Evolutionary conservation across 257 asterid species (phyloP).

Genomic region (Solanum sparsipilum): DNA sequence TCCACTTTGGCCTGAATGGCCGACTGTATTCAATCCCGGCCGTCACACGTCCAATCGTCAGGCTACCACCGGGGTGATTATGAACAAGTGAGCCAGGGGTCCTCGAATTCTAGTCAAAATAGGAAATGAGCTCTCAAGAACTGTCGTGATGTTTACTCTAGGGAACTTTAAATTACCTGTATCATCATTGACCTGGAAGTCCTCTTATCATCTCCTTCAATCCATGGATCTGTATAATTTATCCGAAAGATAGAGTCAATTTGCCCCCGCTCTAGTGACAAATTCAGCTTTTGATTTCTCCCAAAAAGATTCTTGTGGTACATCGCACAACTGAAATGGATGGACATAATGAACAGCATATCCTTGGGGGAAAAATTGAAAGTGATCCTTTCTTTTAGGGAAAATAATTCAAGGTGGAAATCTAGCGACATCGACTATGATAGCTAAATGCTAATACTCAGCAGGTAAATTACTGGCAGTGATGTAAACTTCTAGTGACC

Average conservation of each 20-base stretch:
- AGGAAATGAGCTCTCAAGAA: constrained; percentile 2
- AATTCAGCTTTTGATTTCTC: constrained; percentile 89
- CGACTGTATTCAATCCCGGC: constrained; percentile 91
- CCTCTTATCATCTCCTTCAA: constrained; percentile 96
- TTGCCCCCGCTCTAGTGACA: constrained; percentile 92
- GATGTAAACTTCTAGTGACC: background rate
- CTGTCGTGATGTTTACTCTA: background rate
- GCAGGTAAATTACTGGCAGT: background rate
- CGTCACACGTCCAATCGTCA: constrained; percentile 76
- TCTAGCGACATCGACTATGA: background rate
- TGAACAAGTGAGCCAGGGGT: constrained; percentile 93
- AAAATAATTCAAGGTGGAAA: background rate
- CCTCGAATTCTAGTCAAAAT: constrained; percentile 73
- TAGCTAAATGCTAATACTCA: background rate
- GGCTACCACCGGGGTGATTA: constrained; percentile 60
- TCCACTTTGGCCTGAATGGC: constrained; percentile 95
- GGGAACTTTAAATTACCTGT: constrained; percentile 45
- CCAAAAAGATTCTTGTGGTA: constrained; percentile 91
- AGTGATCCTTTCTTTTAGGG: background rate
- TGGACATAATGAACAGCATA: constrained; percentile 5
- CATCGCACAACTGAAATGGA: constrained; percentile 73
- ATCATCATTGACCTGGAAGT: constrained; percentile 91
- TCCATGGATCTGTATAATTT: constrained; percentile 95
- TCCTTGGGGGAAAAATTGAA: background rate
- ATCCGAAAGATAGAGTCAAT: constrained; percentile 85